These are phyloP conservation scores for Solanum chiquidenum DNA, from an alignment of 257 asterid species.

Conservation along the genomic window DNA sequence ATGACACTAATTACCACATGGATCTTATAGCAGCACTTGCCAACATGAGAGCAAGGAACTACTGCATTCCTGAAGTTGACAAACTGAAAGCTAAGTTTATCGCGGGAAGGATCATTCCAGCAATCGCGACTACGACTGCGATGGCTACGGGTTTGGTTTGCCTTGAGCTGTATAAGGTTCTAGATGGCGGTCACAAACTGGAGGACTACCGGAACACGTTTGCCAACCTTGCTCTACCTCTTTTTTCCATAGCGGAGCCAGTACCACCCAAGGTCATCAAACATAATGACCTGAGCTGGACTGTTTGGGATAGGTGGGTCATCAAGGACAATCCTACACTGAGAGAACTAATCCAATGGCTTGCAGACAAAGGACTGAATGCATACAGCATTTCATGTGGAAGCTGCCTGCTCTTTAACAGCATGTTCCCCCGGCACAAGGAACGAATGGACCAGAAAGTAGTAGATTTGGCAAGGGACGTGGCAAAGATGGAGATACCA, in stretches of 20 bases:
- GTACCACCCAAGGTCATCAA: slow-evolving; percentile 60
- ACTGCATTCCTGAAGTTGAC: slow-evolving; percentile 82
- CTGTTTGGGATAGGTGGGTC: slow-evolving; percentile 90
- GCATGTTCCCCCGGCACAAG: slow-evolving; percentile 77
- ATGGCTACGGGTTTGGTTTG: slow-evolving; percentile 91
- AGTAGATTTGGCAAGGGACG: slow-evolving; percentile 55
- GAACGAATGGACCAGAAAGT: slow-evolving; percentile 79
- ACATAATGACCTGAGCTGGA: slow-evolving; percentile 80
- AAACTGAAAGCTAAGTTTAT: slow-evolving; percentile 84
- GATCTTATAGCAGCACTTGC: slow-evolving; percentile 87
- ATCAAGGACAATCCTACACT: slow-evolving; percentile 53
- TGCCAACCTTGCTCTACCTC: slow-evolving; percentile 79
- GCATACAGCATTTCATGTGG: slow-evolving; percentile 85
- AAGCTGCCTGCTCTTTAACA: slow-evolving; percentile 64
- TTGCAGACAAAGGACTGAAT: slow-evolving; percentile 59
- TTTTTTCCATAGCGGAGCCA: slow-evolving; percentile 88
- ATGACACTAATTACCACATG: slow-evolving; percentile 86
- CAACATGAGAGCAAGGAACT: slow-evolving; percentile 94
- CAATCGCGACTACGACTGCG: slow-evolving; percentile 88
- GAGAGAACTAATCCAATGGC: slow-evolving; percentile 67
- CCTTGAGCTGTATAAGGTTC: slow-evolving; percentile 81
- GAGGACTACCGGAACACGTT: slow-evolving; percentile 91
- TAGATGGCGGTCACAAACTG: slow-evolving; percentile 58
- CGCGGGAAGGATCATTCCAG: slow-evolving; percentile 88
- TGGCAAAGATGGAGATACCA: slow-evolving; percentile 76